These are phyloP conservation scores for Sugiyamaella castrensis DNA, from an alignment of 1,139 yeast genomes.

Conservation along the genomic window DNA sequence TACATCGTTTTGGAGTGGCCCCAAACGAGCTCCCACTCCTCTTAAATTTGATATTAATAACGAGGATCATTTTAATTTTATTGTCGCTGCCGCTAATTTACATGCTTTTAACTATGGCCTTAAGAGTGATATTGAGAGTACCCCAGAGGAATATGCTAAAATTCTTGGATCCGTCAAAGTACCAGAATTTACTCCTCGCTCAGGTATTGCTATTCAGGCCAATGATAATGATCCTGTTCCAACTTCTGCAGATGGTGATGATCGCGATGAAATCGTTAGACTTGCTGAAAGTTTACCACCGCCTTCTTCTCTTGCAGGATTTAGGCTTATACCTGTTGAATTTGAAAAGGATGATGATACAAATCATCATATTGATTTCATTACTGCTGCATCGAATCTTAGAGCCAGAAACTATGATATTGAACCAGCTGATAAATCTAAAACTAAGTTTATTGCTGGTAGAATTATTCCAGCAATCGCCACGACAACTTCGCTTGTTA, in stretches of 20 bases:
- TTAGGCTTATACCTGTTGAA: slow-evolving; percentile 79
- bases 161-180: slow-evolving; percentile 56
- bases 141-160: slow-evolving; percentile 40
- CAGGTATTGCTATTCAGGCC: slow-evolving; percentile 79
- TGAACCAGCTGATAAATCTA: slow-evolving; percentile 53
- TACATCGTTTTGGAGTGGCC: slow-evolving; percentile 96
- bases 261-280: slow-evolving; percentile 46
- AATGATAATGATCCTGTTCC: slow-evolving; percentile 55
- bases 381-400: slow-evolving; percentile 94
- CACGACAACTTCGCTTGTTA: slow-evolving; percentile 93
- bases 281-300: slow-evolving; percentile 81
- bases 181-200: slow-evolving; percentile 67
- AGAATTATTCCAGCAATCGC: slow-evolving; percentile 98
- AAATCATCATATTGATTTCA: slow-evolving; percentile 94
- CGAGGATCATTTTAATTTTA: slow-evolving; percentile 74
- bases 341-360: slow-evolving; percentile 98
- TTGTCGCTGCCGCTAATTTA: slow-evolving; percentile 86
- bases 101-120: slow-evolving; percentile 89
- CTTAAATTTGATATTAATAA: slow-evolving; percentile 71
- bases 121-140: slow-evolving; percentile 30
- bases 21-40: slow-evolving; percentile 93
- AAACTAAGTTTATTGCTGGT: slow-evolving; percentile 78
- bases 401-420: slow-evolving; percentile 91
- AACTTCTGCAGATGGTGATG: slow-evolving; percentile 44
- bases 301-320: slow-evolving; percentile 86